Base-by-base conservation (phyloP, 2,329 filamentous ascomycete species). In the Myriangium duriaei region DNA sequence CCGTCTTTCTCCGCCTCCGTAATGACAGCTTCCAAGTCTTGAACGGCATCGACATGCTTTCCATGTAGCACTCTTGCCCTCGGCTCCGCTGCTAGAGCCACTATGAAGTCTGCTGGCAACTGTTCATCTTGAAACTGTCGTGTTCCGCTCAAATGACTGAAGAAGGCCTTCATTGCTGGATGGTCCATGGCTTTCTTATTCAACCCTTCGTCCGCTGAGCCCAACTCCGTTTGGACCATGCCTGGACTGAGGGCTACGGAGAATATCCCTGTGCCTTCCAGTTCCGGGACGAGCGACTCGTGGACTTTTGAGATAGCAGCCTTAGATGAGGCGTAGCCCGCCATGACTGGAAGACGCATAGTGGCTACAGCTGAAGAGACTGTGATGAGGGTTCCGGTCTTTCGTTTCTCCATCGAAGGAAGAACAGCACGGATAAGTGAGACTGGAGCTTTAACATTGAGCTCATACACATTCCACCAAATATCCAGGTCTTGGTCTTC, bases 301-400 rank as follows among this genome's bases (percentile, higher is more conserved):
- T 49, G 45, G 38, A 49, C 49, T 24, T 49, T 49, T 38, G 36
- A 41, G 16, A 50, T 47, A 12, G 48, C 47, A 1, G 47, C 47
- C 33, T 49, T 49, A 16, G 45, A 47, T 3, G 45, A 45, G 26
- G 47, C 33, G 30, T 50, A 48, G 10, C 45, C 48, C 2, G 44
- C 44, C 47, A 49, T 49, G 37, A 39, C 40, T 2, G 47, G 47
- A 2, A 47, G 41, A 6, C 15, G 16, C 36, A 48, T 26, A 13
- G 34, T 39, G 1, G 39, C 42, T 4, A 49, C 45, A 12, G 30
- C 35, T 4, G 45, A 45, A 30, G 13, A 26, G 18, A 42, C 37
- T 19, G 30, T 44, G 28, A 48, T 47, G 17, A 49, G 17, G 11
- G 40, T 34, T 16, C 44, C 47, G 9, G 31, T 42, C 29, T 44